Evolutionary conservation across 176 grass and related monocot genomes (phyloP), one percentile per base, ranked within the genome.

Genomic region (Triticum monococcum): DNA sequence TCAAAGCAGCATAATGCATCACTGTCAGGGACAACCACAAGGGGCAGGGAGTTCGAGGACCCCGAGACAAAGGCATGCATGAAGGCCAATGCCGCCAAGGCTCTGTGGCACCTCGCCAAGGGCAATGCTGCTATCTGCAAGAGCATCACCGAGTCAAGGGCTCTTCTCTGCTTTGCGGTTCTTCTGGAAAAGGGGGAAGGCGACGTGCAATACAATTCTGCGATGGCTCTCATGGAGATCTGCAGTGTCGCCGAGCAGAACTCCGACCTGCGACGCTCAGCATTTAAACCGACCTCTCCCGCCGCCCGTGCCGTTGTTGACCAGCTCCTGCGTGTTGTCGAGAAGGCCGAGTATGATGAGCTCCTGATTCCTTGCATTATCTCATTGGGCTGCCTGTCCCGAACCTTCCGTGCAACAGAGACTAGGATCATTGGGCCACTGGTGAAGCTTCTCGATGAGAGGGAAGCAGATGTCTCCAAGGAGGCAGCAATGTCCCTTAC

Each of bases 141-240:
- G 87, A 99, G 78, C 92, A 94, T 99, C 89, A 99, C 97, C 1
- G 94, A 99, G 85, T 99, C 94, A n/a, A 92, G 89, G 82, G 97
- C 97, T 1, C 90, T 99, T 5, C 97, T 99, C 52, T 99, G 94
- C 88, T 96, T 99, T 8, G 90, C 97, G 0, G 92, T 96, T 38
- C 87, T 99, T 56, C 84, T 99, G n/a, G 97, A 99, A 67, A 99
- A 96, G 72, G 89, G 92, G 1, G 82, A 87, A 25, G 92, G 91
- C 8, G 92, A 96, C 1, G 92, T 99, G 82, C 90, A 90, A 23
- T 93, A 93, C 61, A 96, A 99, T 72, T 99, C 94, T 11, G 97
- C 97, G 0, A 96, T 99, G 94, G 97, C 97, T 70, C 88, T 96
- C n/a, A 94, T 96, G 97, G 97, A 99, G 80, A 99, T 99, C 80